Evolutionary conservation across 1,284 basidiomycete genomes (phyloP).

Genomic region (Entoloma clypeatum): DNA sequence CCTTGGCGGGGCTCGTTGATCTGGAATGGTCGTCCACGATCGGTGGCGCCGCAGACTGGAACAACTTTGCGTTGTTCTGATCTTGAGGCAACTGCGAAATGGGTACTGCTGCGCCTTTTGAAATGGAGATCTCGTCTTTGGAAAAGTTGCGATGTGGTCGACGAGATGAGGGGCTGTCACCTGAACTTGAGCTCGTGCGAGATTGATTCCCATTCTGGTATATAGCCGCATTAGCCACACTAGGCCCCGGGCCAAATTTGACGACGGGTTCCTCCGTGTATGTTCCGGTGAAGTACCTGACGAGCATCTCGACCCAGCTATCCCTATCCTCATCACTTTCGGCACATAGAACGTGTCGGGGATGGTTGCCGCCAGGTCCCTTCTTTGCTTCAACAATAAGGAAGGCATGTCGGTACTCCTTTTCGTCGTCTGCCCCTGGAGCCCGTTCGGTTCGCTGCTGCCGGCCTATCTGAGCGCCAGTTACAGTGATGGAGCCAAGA

Average conservation of each 20-base stretch:
- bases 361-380: slow-evolving; percentile 64
- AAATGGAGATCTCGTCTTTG: slow-evolving; percentile 59
- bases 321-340: slow-evolving; percentile 93
- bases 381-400: slow-evolving; percentile 88
- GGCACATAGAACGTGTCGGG: slow-evolving; percentile 91
- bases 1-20: slow-evolving; percentile 53
- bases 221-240: slow-evolving; percentile 8
- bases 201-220: slow-evolving; percentile 32
- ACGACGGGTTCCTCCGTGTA: slow-evolving; percentile 68
- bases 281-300: slow-evolving; percentile 72
- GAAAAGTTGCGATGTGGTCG: slow-evolving; percentile 39
- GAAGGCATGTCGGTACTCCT: slow-evolving; percentile 95
- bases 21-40: slow-evolving; percentile 37
- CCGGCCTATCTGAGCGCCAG: slow-evolving; percentile 82
- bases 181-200: slow-evolving; percentile 56
- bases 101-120: slow-evolving; percentile 53
- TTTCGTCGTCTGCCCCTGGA: slow-evolving; percentile 72
- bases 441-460: slow-evolving; percentile 52
- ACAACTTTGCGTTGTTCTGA: slow-evolving; percentile 57
- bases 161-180: slow-evolving; percentile 33
- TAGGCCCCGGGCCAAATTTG: slow-evolving; percentile 29
- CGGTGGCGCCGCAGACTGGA: slow-evolving; percentile 37
- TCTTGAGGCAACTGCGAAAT: slow-evolving; percentile 57
- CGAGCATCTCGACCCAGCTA: slow-evolving; percentile 91
- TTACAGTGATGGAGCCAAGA: slow-evolving; percentile 84